These are phyloP conservation scores for Escovopsis sp. DNA, from an alignment of 2,329 filamentous ascomycete genomes.

Conservation along the genomic window DNA sequence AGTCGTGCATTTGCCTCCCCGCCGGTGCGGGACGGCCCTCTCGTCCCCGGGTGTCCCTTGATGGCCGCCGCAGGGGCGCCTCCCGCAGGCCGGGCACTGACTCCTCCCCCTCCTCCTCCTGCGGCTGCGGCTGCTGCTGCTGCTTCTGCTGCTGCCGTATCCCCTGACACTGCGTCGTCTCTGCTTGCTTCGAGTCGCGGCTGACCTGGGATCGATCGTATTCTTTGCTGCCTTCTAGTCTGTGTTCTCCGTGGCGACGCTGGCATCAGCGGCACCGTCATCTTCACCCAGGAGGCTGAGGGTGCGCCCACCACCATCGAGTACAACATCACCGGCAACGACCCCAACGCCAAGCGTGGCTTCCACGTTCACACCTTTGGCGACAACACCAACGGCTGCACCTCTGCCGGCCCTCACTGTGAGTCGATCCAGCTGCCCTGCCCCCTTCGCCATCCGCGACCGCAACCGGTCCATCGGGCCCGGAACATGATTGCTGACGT, in stretches of 20 bases:
- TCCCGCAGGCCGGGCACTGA: neutral
- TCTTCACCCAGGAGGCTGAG: conserved; percentile 87
- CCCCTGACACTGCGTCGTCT: too few species aligned
- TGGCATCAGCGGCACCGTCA: conserved; percentile 84
- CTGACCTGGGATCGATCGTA: conserved; percentile 7
- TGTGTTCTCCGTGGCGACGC: conserved; percentile 96
- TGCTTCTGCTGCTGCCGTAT: neutral
- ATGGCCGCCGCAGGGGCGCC: conserved; percentile 8
- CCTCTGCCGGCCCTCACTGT: conserved; percentile 95
- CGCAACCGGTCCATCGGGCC: neutral
- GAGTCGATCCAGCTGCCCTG: conserved; percentile 23
- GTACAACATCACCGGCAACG: conserved; percentile 90
- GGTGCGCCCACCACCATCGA: conserved; percentile 68
- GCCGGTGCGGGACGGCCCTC: neutral
- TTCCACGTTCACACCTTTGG: conserved; percentile 99
- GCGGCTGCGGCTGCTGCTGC: too few species aligned
- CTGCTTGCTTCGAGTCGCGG: conserved; percentile 1
- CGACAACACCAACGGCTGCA: conserved; percentile 99
- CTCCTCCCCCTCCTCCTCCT: too few species aligned
- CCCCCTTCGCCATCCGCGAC: neutral
- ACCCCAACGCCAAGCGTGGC: conserved; percentile 89
- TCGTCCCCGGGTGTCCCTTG: conserved; percentile 15
- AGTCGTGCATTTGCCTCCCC: conserved; percentile 5
- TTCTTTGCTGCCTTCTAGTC: conserved; percentile 40
- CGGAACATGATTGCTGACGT: conserved; percentile 2